Evolutionary conservation across 129 eudicot genomes (phyloP).

Genomic region (Helianthus tuberosus): DNA sequence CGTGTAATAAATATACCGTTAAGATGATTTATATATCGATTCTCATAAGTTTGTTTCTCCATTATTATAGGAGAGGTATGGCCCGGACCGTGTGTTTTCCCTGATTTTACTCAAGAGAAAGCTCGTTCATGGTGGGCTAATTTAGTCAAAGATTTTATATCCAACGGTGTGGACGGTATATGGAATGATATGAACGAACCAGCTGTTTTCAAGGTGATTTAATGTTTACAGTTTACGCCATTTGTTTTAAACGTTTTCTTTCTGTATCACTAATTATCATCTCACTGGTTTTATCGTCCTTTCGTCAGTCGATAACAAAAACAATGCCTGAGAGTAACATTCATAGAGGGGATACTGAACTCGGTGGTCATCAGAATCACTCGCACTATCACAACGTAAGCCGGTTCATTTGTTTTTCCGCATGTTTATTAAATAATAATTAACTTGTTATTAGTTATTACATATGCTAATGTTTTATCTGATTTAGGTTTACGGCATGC

Average conservation of each 20-base stretch:
- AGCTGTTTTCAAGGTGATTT: conserved; percentile 89
- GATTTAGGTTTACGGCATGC: conserved; percentile 83
- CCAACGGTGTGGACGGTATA: conserved; percentile 95
- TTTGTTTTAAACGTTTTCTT: not conserved
- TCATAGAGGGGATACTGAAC: conserved; percentile 82
- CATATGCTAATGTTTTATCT: conserved; percentile 2
- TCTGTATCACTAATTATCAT: conserved; percentile 18
- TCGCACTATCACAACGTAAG: conserved; percentile 89
- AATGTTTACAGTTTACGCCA: conserved; percentile 4
- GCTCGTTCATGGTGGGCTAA: conserved; percentile 93
- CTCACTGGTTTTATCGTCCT: conserved; percentile 20
- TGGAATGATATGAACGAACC: conserved; percentile 99
- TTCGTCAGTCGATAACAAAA: conserved; percentile 70
- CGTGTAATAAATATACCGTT: conserved; percentile 2
- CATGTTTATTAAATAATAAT: not conserved
- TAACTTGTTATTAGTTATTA: not conserved
- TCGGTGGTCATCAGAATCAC: conserved; percentile 90
- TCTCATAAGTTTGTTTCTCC: conserved; percentile 21
- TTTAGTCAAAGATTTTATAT: conserved; percentile 73
- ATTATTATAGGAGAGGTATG: conserved; percentile 78
- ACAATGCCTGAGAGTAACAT: conserved; percentile 96
- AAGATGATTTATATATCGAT: not conserved
- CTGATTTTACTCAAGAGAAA: conserved; percentile 83
- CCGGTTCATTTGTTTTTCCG: not conserved
- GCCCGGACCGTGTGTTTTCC: conserved; percentile 99